Evolutionary conservation across 305 asterid species (phyloP).

Genomic region (Fraxinus sp.): DNA sequence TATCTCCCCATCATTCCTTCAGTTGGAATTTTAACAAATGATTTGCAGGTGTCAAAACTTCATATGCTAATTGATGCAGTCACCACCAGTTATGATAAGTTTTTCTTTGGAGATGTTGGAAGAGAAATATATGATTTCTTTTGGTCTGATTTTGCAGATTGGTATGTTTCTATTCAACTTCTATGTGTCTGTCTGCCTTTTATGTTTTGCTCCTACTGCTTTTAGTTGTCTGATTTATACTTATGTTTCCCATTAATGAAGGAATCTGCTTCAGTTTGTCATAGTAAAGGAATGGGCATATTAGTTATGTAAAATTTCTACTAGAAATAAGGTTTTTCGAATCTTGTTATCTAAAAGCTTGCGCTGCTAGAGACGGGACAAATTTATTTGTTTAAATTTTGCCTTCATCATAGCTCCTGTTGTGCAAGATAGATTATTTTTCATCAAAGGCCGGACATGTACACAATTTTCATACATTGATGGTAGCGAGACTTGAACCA

Average conservation of each 20-base stretch:
- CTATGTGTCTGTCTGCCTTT: not conserved
- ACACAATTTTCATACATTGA: not conserved
- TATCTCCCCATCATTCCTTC: conserved; percentile 6
- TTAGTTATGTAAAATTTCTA: not conserved
- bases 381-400: not conserved
- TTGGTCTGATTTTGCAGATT: conserved; percentile 98
- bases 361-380: not conserved
- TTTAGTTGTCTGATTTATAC: not conserved
- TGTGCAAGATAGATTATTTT: not conserved
- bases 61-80: conserved; percentile 76
- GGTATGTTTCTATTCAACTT: conserved; percentile 44
- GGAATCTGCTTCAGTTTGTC: not conserved
- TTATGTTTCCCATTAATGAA: not conserved
- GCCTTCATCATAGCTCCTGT: not conserved
- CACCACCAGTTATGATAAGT: conserved; percentile 81
- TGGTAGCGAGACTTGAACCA: not conserved
- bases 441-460: not conserved
- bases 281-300: not conserved
- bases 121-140: conserved; percentile 91
- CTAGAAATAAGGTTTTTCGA: not conserved
- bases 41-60: conserved; percentile 76
- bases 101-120: conserved; percentile 89
- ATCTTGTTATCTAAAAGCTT: not conserved
- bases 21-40: conserved; percentile 23
- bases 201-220: not conserved